Base-by-base conservation (phyloP, 2,329 filamentous ascomycete species). In the Sporothrix brunneoviolacea region DNA sequence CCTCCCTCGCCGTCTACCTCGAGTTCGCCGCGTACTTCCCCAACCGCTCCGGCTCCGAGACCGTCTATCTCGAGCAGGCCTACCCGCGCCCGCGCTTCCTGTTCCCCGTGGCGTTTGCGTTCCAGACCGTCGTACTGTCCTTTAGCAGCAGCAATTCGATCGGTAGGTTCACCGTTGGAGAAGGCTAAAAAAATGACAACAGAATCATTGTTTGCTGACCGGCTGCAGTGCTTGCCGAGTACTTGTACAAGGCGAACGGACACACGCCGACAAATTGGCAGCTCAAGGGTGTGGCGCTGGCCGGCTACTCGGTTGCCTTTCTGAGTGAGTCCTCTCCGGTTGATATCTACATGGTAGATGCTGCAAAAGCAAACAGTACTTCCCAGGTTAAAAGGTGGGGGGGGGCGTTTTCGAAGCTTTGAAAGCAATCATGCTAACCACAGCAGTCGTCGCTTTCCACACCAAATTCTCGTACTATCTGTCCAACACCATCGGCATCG, bases 11-110 rank as follows among this genome's bases (percentile, higher is more conserved):
- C 0, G 74, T 83, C 0, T 85, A 85, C 51, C 74, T 85, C 8
- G 83, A 86, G 58, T 76, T 78, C 13, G 75, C 80, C 0, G 72
- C 78, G 1, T 85, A 81, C 54, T 86, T 86, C 52, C 82, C 82
- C 1, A 84, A 77, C 59, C 76, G 83, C 8, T 83, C 78, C 2
- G 83, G 82, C 0, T 75, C 76, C 0, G 80, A 86, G 58, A 82
- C 83, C 0, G 82, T 83, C 0, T 86, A 84, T 56, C 71, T 86
- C 0, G 83, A 86, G 57, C 83, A 86, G 59, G 78, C 80, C 0
- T 87, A 76, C 55, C 82, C 82, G 1, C 71, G 79, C 1, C 83
- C 83, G 0, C 75, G 71, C 49, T 83, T 80, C 59, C 73, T 86
- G 53, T 79, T 86, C 43, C 80, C 82, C 0, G 78, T 79, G 0